Evolutionary conservation across 2,329 filamentous ascomycete species (phyloP).

Genomic region (Metarhizium rileyi): DNA sequence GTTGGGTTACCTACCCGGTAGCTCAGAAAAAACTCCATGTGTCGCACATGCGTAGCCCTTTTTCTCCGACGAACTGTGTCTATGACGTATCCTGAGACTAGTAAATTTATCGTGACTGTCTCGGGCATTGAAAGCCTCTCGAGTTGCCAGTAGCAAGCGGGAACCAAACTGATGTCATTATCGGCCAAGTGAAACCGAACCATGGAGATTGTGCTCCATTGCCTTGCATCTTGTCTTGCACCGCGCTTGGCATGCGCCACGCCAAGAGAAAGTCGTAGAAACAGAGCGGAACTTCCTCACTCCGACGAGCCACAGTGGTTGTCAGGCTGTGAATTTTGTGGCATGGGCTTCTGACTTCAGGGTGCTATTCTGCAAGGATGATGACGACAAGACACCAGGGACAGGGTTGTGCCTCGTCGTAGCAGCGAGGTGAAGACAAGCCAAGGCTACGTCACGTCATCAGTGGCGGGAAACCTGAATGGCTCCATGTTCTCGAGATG

Average conservation of each 20-base stretch:
- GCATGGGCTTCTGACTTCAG: neutral
- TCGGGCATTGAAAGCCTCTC: neutral
- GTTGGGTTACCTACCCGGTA: too few species aligned
- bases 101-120: neutral
- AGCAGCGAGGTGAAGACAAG: neutral
- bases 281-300: too few species aligned
- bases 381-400: constrained; percentile 1
- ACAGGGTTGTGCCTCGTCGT: neutral
- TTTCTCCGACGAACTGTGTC: too few species aligned
- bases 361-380: neutral
- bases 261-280: too few species aligned
- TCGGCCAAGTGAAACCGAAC: neutral
- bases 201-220: neutral
- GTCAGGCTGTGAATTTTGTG: neutral
- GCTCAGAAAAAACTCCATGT: too few species aligned
- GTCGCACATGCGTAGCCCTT: too few species aligned
- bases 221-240: too few species aligned
- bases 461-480: neutral
- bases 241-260: too few species aligned
- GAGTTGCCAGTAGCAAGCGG: neutral
- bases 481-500: too few species aligned
- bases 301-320: neutral
- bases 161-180: neutral
- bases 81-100: neutral
- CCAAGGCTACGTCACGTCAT: neutral